phyloP scores from a whole-genome alignment of 2,329 filamentous ascomycete species.

The Aspergillus carbonarius region DNA sequence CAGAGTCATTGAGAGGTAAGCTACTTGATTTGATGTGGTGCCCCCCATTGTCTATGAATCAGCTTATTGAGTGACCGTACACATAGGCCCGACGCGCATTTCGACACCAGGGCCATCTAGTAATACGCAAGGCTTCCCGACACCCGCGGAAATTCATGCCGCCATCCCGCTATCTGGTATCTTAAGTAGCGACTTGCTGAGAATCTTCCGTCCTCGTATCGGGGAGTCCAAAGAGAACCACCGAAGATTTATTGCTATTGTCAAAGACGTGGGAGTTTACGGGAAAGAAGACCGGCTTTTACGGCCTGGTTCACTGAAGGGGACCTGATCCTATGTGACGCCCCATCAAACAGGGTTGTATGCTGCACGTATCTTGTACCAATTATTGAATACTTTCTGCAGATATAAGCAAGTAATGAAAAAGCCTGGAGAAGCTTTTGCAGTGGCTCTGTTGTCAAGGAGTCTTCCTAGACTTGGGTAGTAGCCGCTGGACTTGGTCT shows the following conservation, averaged over 20 bases:
- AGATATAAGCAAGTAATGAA: no score
- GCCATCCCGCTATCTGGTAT: conserved; percentile 49
- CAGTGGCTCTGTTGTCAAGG: no score
- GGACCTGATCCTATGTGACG: conserved; percentile 14
- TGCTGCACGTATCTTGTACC: neutral
- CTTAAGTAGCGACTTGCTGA: conserved; percentile 44
- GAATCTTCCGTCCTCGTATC: conserved; percentile 44
- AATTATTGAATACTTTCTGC: neutral
- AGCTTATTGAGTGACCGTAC: neutral
- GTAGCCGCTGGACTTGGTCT: no score
- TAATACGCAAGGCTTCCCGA: conserved; percentile 39
- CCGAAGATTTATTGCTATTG: conserved; percentile 44
- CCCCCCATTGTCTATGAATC: neutral
- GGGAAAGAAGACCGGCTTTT: conserved; percentile 44
- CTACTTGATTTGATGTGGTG: neutral
- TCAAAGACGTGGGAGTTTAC: conserved; percentile 45
- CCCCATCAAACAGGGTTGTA: neutral
- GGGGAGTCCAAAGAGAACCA: conserved; percentile 45
- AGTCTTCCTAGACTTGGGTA: no score
- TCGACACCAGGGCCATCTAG: conserved; percentile 31
- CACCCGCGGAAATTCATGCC: conserved; percentile 47
- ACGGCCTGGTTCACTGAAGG: conserved; percentile 39
- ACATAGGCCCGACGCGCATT: conserved; percentile 27
- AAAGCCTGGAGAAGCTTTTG: no score
- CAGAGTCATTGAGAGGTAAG: conserved; percentile 35